Evolutionary conservation across 345 rosid species (phyloP).

Genomic region (Psidium friedrichsthalianum): DNA sequence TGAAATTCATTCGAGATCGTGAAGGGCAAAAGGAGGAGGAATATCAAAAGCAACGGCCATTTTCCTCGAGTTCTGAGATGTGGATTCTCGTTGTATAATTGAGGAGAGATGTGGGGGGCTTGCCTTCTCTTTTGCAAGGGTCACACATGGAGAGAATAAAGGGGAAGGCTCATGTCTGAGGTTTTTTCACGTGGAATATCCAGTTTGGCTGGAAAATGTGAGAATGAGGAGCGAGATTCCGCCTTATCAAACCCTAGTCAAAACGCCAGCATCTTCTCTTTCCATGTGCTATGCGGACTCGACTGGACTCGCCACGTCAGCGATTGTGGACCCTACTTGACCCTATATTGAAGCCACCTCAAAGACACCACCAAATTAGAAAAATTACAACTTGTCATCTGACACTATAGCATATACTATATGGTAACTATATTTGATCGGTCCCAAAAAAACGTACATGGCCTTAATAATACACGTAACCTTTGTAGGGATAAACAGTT

Average conservation of each 20-base stretch:
- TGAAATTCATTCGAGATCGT: not conserved
- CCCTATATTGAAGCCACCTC: not conserved
- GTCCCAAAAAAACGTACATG: not conserved
- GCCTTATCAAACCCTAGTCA: conserved; percentile 4
- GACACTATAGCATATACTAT: not conserved
- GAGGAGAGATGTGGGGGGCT: conserved; percentile 1
- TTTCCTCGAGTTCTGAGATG: conserved; percentile 1
- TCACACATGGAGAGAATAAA: not conserved
- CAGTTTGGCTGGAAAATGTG: not conserved
- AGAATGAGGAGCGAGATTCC: not conserved
- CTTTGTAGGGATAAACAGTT: not conserved
- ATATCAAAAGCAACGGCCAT: conserved; percentile 8
- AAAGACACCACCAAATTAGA: not conserved
- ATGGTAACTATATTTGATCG: not conserved
- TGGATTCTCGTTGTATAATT: conserved; percentile 8
- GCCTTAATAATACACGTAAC: not conserved
- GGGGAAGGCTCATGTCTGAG: not conserved
- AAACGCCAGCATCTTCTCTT: not conserved
- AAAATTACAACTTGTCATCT: not conserved
- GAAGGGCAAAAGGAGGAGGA: not conserved
- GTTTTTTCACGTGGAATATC: conserved; percentile 4
- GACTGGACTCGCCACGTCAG: not conserved
- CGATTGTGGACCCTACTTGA: not conserved
- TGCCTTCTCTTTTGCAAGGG: not conserved
- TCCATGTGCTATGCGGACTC: not conserved